A percentile compares a stretch with the other conserved stretches of the same genome.
phyloP scores from a whole-genome alignment of 177 flowering plant genomes.

The Vitis hybrid region DNA sequence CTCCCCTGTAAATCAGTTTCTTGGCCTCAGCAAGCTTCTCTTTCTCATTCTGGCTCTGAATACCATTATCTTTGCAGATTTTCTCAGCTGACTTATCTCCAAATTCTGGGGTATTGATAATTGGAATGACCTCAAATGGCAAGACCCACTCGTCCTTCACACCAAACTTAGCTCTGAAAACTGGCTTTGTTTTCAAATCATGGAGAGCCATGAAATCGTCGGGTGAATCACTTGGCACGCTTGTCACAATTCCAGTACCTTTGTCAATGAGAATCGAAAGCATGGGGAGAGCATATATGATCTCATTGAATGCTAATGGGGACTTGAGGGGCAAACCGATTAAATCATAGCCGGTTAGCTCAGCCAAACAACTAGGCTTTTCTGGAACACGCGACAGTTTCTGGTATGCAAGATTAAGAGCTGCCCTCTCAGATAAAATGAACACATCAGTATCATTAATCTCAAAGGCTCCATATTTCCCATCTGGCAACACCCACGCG shows the following conservation, averaged over 20 bases:
- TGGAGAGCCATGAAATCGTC: conserved; percentile 85
- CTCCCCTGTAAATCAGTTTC: conserved; percentile 74
- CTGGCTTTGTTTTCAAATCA: conserved; percentile 79
- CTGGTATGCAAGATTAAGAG: conserved; percentile 86
- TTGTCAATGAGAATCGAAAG: conserved; percentile 76
- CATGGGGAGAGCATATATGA: conserved; percentile 86
- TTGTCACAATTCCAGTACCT: conserved; percentile 92
- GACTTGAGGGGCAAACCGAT: conserved; percentile 80
- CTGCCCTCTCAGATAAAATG: conserved; percentile 69
- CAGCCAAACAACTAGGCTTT: conserved; percentile 76
- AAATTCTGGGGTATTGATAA: conserved; percentile 76
- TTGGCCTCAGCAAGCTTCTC: conserved; percentile 93
- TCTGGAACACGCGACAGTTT: conserved; percentile 61
- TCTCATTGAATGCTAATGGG: conserved; percentile 62
- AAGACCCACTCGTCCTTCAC: conserved; percentile 90
- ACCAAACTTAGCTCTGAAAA: conserved; percentile 69
- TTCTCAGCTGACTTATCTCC: conserved; percentile 85
- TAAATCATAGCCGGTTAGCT: conserved; percentile 77
- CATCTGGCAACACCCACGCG: conserved; percentile 90
- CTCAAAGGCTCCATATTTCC: conserved; percentile 91
- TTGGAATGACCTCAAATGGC: conserved; percentile 76
- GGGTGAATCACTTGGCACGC: conserved; percentile 96
- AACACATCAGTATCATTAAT: conserved; percentile 80
- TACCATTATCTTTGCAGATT: conserved; percentile 75
- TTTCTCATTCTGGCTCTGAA: conserved; percentile 90